phyloP scores from a whole-genome alignment of 164 flowering plant genomes.

The Cinnamomum micranthum region DNA sequence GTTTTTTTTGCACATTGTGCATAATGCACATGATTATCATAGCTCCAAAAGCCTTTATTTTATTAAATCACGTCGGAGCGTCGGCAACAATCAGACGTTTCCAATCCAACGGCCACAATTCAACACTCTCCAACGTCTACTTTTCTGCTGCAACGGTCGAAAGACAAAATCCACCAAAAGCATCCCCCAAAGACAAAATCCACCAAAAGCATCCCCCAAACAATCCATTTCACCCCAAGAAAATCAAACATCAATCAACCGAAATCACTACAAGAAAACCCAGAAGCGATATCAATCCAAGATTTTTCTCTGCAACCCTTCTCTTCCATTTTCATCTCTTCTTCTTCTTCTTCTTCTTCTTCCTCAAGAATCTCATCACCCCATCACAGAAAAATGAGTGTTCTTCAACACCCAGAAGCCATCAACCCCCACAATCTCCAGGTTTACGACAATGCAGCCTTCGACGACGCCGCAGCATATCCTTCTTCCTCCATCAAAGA shows the following conservation, averaged over 20 bases:
- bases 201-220: background rate
- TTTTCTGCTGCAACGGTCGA: conserved; percentile 59
- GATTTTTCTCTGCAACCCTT: background rate
- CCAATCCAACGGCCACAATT: conserved; percentile 39
- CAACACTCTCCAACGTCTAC: conserved; percentile 39
- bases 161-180: conserved; percentile 11
- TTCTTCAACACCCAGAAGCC: conserved; percentile 41
- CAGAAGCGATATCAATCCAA: background rate
- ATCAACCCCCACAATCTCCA: conserved; percentile 46
- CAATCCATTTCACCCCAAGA: background rate
- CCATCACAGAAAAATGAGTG: conserved; percentile 32
- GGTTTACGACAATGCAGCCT: conserved; percentile 72
- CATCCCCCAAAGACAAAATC: background rate
- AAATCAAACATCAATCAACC: background rate
- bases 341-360: background rate
- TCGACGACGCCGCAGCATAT: conserved; percentile 26
- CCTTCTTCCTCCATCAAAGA: background rate
- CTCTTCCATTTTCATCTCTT: background rate
- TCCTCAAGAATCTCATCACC: background rate
- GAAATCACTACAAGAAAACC: conserved; percentile 2
- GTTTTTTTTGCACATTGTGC: no score
- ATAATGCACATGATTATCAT: no score
- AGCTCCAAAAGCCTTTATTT: no score
- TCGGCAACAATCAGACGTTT: conserved; percentile 29
- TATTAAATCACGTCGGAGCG: conserved; percentile 51